Base-by-base conservation (phyloP, 176 grass and related monocot species). In the Carex kokanica region DNA sequence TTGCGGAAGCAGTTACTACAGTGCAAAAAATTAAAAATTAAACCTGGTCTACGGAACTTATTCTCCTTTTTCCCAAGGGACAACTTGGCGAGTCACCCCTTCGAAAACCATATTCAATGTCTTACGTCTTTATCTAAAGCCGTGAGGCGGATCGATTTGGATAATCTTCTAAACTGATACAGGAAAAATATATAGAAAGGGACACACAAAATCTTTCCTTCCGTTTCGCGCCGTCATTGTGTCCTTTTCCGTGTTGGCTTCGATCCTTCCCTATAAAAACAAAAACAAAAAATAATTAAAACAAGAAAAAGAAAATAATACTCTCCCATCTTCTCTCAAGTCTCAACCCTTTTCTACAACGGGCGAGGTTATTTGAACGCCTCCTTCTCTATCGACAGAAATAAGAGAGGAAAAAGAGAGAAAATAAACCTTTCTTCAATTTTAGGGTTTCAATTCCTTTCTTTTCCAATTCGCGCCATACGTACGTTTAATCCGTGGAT, bases 341-440 rank as follows among this genome's bases (percentile, higher is more conserved):
- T n/a, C n/a, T n/a, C 36, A 38, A 17, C 65, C 80, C 64, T 79
- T 89, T 74, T 13, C 90, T 91, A 92, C 94, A 94, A 97, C 94
- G 94, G 94, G 90, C 90, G 92, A 94, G 86, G 86, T 92, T 88
- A 88, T 94, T 94, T 90, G 88, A 90, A 97, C 87, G 90, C 84
- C 86, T 81, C 78, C 73, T 84, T 78, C 72, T 78, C 52, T 78
- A 85, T 85, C 64, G 36, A 49, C 55, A 74, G 54, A 84, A 81
- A 75, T 87, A 89, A 84, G 64, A 20, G 81, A 66, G 17, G 78
- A 78, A 38, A 20, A 60, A 31, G 18, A 59, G 29, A 70, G 81
- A 24, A 56, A 78, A 69, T 65, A 78, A 67, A 86, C 84, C 83
- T 38, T 89, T 89, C 94, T 86, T 85, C 88, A 80, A 68, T 78